phyloP scores from a whole-genome alignment of 257 asterid species.

The Ligustrum vulgare region DNA sequence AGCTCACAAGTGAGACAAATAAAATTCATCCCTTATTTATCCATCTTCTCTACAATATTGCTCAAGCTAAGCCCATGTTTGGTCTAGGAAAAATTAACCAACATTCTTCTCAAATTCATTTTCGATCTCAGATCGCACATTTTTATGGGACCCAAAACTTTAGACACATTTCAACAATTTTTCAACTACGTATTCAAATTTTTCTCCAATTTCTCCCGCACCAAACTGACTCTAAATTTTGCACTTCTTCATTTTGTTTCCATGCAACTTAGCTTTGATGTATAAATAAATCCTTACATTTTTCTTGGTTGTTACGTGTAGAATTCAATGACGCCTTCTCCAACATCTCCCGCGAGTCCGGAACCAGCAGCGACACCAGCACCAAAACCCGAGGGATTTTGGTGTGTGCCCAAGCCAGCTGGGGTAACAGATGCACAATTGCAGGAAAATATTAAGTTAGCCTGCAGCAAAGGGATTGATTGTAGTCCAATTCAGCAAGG shows the following conservation, averaged over 20 bases:
- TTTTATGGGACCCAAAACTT: too few species aligned
- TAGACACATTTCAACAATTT: too few species aligned
- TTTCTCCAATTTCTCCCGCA: too few species aligned
- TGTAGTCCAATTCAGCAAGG: slow-evolving; percentile 70
- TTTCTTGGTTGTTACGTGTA: slow-evolving; percentile 26
- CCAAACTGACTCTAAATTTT: too few species aligned
- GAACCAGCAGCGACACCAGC: slow-evolving; percentile 24
- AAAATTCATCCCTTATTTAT: background rate
- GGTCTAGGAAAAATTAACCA: too few species aligned
- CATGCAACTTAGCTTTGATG: background rate
- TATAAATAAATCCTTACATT: background rate
- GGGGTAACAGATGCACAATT: slow-evolving; percentile 47
- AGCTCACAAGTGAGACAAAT: slow-evolving; percentile 51
- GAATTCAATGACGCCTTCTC: slow-evolving; percentile 32
- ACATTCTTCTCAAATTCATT: too few species aligned
- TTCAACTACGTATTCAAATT: too few species aligned
- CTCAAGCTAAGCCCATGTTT: background rate
- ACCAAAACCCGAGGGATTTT: slow-evolving; percentile 55
- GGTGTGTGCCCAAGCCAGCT: slow-evolving; percentile 64
- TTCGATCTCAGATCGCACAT: too few species aligned
- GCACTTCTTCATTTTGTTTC: background rate
- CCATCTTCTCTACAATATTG: background rate
- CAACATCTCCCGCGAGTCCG: slow-evolving; percentile 33
- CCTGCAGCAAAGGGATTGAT: slow-evolving; percentile 68
- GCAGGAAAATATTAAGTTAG: slow-evolving; percentile 69